phyloP scores from a whole-genome alignment of 2,329 filamentous ascomycete genomes.

The Colletotrichum filicis region DNA sequence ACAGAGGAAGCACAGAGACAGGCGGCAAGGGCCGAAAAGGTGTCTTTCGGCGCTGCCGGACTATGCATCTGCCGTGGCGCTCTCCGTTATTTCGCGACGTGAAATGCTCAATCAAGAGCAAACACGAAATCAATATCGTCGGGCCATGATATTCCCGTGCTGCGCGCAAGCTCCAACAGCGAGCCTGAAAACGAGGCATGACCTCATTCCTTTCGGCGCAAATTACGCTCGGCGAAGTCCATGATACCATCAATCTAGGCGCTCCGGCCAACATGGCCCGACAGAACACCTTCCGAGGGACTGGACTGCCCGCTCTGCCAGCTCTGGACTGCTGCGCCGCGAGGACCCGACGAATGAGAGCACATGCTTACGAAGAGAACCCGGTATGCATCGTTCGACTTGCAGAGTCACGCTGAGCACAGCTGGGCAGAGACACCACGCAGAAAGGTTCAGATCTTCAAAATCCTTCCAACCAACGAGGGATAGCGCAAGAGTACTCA shows the following conservation, averaged over 20 bases:
- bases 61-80: neutral
- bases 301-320: constrained; percentile 9
- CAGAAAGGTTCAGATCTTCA: constrained; percentile 7
- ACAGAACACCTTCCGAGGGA: constrained; percentile 2
- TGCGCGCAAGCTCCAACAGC: neutral
- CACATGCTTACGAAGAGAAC: constrained; percentile 14
- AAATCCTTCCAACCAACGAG: constrained; percentile 14
- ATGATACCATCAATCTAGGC: constrained; percentile 9
- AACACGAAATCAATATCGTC: neutral
- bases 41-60: neutral
- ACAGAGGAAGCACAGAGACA: neutral
- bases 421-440: constrained; percentile 5
- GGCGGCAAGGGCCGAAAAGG: too few relatives aligned
- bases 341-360: neutral
- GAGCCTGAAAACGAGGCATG: neutral
- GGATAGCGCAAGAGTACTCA: neutral
- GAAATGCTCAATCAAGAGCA: neutral
- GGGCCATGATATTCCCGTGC: neutral
- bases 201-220: neutral
- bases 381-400: constrained; percentile 25
- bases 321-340: constrained; percentile 16
- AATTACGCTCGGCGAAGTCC: constrained; percentile 6
- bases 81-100: neutral
- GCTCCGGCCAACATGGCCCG: neutral
- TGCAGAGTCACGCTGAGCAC: constrained; percentile 11